phyloP scores from a whole-genome alignment of 306 rosid species.

The Sphenostylis stenocarpa region DNA sequence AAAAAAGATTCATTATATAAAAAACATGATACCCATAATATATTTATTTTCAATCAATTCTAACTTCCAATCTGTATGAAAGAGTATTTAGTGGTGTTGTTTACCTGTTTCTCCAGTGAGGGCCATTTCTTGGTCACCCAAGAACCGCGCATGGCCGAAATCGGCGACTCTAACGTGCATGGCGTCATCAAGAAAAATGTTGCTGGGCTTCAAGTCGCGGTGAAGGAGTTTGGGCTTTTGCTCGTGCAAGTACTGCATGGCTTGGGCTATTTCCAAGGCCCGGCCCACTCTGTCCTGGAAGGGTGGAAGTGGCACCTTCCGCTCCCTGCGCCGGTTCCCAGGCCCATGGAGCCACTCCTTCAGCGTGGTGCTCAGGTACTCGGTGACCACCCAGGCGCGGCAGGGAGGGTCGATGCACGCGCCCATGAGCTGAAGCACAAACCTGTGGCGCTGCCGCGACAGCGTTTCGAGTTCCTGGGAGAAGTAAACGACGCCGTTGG shows the following conservation, averaged over 20 bases:
- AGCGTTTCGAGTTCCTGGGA: slow-evolving; percentile 64
- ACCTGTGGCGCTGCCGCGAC: slow-evolving; percentile 57
- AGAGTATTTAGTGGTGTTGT: too few species aligned
- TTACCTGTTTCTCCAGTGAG: slow-evolving; percentile 61
- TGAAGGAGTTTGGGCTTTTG: slow-evolving; percentile 64
- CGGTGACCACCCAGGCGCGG: slow-evolving; percentile 66
- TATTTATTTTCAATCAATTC: too few species aligned
- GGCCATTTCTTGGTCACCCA: slow-evolving; percentile 54
- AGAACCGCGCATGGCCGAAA: slow-evolving; percentile 72
- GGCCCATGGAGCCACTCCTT: slow-evolving; percentile 74
- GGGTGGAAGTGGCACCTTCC: slow-evolving; percentile 46
- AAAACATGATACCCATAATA: too few species aligned
- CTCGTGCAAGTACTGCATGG: slow-evolving; percentile 63
- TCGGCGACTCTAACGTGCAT: slow-evolving; percentile 61
- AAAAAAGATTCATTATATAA: too few species aligned
- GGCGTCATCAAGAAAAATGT: slow-evolving; percentile 57
- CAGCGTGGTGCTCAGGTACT: slow-evolving; percentile 43
- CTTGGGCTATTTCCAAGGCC: slow-evolving; percentile 65
- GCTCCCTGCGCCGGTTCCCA: slow-evolving; percentile 39
- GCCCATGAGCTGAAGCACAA: slow-evolving; percentile 69
- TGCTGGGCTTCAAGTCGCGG: slow-evolving; percentile 65
- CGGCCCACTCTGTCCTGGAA: slow-evolving; percentile 43
- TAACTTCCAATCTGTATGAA: too few species aligned
- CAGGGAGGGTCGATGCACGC: slow-evolving; percentile 66
- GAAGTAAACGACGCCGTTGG: slow-evolving; percentile 49